Base-by-base conservation (phyloP, 1,284 basidiomycete species). In the Cystobasidium sp. region DNA sequence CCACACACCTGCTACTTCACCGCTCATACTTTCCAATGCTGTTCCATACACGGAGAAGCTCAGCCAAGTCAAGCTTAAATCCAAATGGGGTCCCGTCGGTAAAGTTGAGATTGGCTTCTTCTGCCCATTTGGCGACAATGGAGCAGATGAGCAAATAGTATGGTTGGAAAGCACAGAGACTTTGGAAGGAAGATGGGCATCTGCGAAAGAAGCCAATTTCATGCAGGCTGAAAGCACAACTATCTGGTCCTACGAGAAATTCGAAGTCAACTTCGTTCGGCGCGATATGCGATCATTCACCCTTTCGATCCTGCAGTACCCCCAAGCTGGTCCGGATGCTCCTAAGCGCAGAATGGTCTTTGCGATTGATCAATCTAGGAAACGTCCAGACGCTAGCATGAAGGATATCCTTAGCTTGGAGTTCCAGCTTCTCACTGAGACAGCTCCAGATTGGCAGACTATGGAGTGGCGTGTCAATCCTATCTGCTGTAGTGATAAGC, bases 391-490 rank as follows among this genome's bases (percentile, higher is more conserved):
- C 18, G 59, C 47, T 37, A 58, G 22, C 2, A 56, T 73, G 44
- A 65, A 73, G 39, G 70, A 74, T 24, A 37, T 63, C 14, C n/a
- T 64, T 5, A 39, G 24, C 22, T 39, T 74, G 7, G 63, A 76
- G 7, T 79, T 77, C 72, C 78, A 79, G 65, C 66, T 76, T 12
- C 67, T 76, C 14, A 52, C 51, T 8, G 71, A 52, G 72, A 75
- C 31, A 43, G 66, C 20, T 65, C 77, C 41, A 22, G 70, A 65
- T 10, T 73, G 70, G 70, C 70, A 73, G 43, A 73, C 70, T 1
- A 68, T 78, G 55, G 68, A 77, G 44, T 80, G 77, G 77, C 75
- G 76, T 43, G 63, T 80, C 70, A 80, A 80, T 59, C 79, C 79
- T 53, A 76, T 80, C 37, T 78, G 76, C 69, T 79, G 78, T 49